Conservation (phyloP, 1,284 basidiomycete genomes). For the Porogramme epimiltina region DNA sequence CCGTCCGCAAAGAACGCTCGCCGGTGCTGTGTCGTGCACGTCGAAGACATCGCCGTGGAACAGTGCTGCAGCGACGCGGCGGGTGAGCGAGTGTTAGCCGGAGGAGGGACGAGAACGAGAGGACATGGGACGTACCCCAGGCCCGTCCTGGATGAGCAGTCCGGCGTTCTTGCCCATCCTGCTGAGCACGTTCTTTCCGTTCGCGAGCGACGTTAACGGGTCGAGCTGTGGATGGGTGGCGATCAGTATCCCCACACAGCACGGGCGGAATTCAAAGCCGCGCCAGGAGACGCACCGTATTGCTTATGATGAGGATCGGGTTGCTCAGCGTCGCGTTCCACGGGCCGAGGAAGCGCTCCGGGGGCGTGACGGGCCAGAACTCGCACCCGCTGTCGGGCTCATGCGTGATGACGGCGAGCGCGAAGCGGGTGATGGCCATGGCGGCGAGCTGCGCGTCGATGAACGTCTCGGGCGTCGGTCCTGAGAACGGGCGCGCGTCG, state of each 20-base stretch:
- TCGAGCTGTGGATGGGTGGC: not conserved
- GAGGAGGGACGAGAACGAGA: not conserved
- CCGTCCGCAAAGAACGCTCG: constrained; percentile 28
- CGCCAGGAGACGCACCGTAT: constrained; percentile 25
- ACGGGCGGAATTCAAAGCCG: no score
- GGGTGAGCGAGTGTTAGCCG: not conserved
- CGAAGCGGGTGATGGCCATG: constrained; percentile 20
- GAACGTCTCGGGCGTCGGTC: constrained; percentile 24
- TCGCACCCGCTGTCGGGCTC: constrained; percentile 29
- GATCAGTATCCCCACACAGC: no score
- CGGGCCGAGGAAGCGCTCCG: constrained; percentile 28
- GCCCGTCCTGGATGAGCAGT: not conserved
- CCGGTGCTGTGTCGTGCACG: constrained; percentile 20
- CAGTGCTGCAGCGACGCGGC: not conserved
- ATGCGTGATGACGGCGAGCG: constrained; percentile 20
- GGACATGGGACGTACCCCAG: not conserved
- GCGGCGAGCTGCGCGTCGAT: constrained; percentile 25
- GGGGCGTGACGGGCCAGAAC: constrained; percentile 26
- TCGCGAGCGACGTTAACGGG: not conserved
- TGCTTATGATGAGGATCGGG: constrained; percentile 32
- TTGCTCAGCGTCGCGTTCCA: constrained; percentile 32
- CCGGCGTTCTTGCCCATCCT: not conserved
- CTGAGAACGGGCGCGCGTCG: constrained; percentile 23
- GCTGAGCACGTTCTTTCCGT: not conserved
- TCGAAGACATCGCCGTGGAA: constrained; percentile 14